These are phyloP conservation scores for Simplicillium aogashimaense DNA, from an alignment of 2,329 filamentous ascomycete genomes.

Conservation along the genomic window DNA sequence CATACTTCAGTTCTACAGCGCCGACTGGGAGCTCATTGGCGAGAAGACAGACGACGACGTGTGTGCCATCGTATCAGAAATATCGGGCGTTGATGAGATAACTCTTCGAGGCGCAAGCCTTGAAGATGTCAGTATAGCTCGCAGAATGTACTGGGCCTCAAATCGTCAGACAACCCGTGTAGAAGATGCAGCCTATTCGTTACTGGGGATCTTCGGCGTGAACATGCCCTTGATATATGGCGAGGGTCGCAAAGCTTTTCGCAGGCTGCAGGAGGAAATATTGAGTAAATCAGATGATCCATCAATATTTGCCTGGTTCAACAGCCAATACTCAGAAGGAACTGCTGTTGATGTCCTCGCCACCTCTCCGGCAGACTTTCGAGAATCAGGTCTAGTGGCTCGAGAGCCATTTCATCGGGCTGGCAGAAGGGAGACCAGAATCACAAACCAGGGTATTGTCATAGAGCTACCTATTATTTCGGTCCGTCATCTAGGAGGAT, in stretches of 20 bases:
- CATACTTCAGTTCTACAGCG: constrained; percentile 10
- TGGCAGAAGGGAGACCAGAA: neutral
- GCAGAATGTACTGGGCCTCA: constrained; percentile 9
- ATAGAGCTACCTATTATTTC: neutral
- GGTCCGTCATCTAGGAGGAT: neutral
- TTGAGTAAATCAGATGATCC: constrained; percentile 4
- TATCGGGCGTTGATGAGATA: neutral
- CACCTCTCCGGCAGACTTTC: neutral
- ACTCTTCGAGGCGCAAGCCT: neutral
- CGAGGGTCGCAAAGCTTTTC: constrained; percentile 10
- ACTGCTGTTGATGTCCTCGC: neutral
- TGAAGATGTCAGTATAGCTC: constrained; percentile 3
- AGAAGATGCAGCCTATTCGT: constrained; percentile 15
- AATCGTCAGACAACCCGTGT: constrained; percentile 9
- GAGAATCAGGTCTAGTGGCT: neutral
- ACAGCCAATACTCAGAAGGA: neutral
- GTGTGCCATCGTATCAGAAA: neutral
- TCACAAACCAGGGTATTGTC: neutral
- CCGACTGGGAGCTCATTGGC: constrained; percentile 10
- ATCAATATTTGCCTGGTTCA: constrained; percentile 8
- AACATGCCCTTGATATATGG: constrained; percentile 18
- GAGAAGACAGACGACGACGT: constrained; percentile 7
- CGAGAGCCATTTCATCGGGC: neutral
- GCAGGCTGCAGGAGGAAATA: constrained; percentile 11
- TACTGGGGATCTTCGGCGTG: constrained; percentile 16